Percentiles rank a stretch among this genome's conserved stretches.
These are phyloP conservation scores for Helminthosporium solani DNA, from an alignment of 2,329 filamentous ascomycete genomes.

Conservation along the genomic window DNA sequence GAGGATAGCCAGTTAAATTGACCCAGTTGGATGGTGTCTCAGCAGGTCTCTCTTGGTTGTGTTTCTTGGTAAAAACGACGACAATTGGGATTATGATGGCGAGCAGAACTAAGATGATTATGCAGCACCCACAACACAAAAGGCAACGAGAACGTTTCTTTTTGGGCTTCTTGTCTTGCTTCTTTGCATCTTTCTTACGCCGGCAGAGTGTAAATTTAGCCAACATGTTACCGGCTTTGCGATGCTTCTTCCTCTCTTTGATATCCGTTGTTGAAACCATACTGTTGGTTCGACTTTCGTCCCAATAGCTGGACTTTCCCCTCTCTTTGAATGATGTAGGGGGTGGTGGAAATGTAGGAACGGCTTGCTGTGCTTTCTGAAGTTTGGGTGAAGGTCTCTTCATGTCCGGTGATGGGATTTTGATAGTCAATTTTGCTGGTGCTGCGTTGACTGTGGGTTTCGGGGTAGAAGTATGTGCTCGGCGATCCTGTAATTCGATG, in stretches of 20 bases:
- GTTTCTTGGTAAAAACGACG: constrained; percentile 39
- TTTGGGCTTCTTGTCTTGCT: constrained; percentile 32
- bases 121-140: constrained; percentile 40
- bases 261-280: constrained; percentile 19
- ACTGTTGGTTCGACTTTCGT: constrained; percentile 26
- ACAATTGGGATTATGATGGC: constrained; percentile 44
- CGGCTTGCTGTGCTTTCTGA: constrained; percentile 8
- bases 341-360: constrained; percentile 36
- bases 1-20: constrained; percentile 82
- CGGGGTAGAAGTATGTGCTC: constrained; percentile 17
- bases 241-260: constrained; percentile 24
- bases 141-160: constrained; percentile 35
- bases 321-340: constrained; percentile 27
- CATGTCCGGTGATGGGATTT: constrained; percentile 16
- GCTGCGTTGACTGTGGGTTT: constrained; percentile 17
- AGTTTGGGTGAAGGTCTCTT: constrained; percentile 1
- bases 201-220: constrained; percentile 24
- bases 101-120: constrained; percentile 36
- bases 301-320: constrained; percentile 28
- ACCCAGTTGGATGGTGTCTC: constrained; percentile 61
- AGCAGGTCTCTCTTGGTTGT: constrained; percentile 25
- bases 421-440: constrained; percentile 14
- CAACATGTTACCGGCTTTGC: constrained; percentile 32
- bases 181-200: constrained; percentile 17
- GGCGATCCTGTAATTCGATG: constrained; percentile 34